Evolutionary conservation across 495 filamentous ascomycete species (phyloP), one percentile per base, ranked within the genome.

Genomic region (Aspergillus saccharolyticus): DNA sequence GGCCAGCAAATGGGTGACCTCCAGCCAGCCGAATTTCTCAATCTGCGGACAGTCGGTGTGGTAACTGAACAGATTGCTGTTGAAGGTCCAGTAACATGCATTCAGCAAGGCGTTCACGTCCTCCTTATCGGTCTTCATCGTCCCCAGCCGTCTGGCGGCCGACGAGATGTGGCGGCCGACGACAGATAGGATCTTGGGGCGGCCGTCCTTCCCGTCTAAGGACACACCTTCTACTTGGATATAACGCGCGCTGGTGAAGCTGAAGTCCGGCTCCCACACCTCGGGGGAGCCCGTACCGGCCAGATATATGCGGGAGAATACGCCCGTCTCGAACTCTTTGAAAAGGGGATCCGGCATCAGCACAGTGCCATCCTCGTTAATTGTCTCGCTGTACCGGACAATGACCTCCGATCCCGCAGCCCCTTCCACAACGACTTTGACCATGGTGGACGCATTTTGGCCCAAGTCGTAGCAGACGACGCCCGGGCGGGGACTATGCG

Each of bases 41-140:
- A 69, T 69, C 53, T 69, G 66, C 12, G 66, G 66, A 45, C 66
- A 69, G 49, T 69, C 66, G 17, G 66, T 69, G 47, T 69, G 66
- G 47, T 69, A 69, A 43, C 66, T 69, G 55, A 69, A 69, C 10
- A 69, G 46, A 46, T 69, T 69, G n/a, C 62, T 65, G 28, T 44
- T 54, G 49, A 69, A 69, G 0, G 60, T 57, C 66, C 66, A 69
- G 45, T 62, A 65, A 15, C 58, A 55, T 25, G 66, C 66, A 17
- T 64, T 69, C 7, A 69, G 54, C 8, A 69, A 52, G 1, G 58
- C 44, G 20, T 69, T 69, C 16, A 62, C 58, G 28, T 69, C 66
- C 17, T 62, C 56, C 33, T 67, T 69, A 19, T 69, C 66, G 2
- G 66, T 69, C 48, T 61, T 67, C 51, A 69, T 59, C 6, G 44